Base-by-base conservation (phyloP, 78 protist genomes). In the Pigoraptor vietnamica region DNA sequence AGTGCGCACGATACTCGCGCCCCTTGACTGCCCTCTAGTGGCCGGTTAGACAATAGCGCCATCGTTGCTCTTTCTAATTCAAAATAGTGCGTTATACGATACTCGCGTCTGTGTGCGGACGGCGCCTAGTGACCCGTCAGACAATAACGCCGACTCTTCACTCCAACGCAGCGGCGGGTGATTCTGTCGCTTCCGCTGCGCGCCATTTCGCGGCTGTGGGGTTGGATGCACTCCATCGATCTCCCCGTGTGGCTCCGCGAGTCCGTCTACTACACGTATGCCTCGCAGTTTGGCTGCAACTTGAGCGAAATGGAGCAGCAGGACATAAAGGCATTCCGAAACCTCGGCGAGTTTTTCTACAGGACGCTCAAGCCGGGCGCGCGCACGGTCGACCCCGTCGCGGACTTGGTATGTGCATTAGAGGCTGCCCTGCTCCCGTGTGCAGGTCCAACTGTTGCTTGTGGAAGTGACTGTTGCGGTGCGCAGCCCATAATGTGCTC, bases 271-370 rank as follows among this genome's bases (percentile, higher is more conserved):
- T 21, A 40, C 37, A 93, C 93, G 37, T 95, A 93, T 92, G 92
- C 93, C 21, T 37, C 86, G 33, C 82, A 87, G 40, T 95, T 95
- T 90, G 48, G 87, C 84, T 90, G 91, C 91, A 93, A 93, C 81
- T 55, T 92, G 90, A 92, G 81, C 33, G 97, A 95, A 87, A 89
- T 92, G 9, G 90, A 36, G 21, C 95, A 88, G 40, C 38, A 39
- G 32, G 38, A 95, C 37, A 48, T 95, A 1, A 93, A 92, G 29
- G 38, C 39, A 24, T 95, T 88, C 86, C 89, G 91, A 40, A 86
- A 93, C 34, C 84, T 95, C 34, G 89, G 91, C 19, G 97, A 93
- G 37, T 93, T 95, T 92, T 90, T 90, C 88, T 21, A 81, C n/a
- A 81, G 92, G 33, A 2, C 38, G 79, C 92, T 90, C 88, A 67